These are phyloP conservation scores for Tuber aestivum DNA, from an alignment of 495 filamentous ascomycete species.

Conservation along the genomic window DNA sequence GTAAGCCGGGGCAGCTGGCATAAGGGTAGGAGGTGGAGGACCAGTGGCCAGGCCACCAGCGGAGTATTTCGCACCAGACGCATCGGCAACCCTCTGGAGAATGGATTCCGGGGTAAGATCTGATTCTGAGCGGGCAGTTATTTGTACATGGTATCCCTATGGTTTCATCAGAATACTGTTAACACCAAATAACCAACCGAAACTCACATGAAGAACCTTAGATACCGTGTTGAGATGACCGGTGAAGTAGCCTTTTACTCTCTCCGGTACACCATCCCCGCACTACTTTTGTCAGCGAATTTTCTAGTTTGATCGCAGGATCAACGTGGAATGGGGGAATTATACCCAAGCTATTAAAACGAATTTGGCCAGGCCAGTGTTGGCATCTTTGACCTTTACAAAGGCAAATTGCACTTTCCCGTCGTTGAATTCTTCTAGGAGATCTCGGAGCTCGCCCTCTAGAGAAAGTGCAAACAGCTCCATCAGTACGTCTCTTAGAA, in stretches of 20 bases:
- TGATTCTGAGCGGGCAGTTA: conserved; percentile 83
- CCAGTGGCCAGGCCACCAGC: conserved; percentile 49
- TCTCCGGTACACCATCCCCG: conserved; percentile 94
- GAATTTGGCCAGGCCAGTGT: conserved; percentile 83
- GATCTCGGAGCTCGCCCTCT: conserved; percentile 90
- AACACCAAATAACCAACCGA: conserved; percentile 6
- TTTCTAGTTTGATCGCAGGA: too few relatives aligned
- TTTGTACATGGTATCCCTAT: conserved; percentile 91
- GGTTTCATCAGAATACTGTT: background rate
- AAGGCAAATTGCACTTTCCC: conserved; percentile 95
- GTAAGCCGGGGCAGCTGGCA: conserved; percentile 61
- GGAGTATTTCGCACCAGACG: conserved; percentile 91
- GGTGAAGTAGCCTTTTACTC: conserved; percentile 96
- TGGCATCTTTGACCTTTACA: conserved; percentile 91
- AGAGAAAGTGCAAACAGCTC: conserved; percentile 8
- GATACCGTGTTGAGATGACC: conserved; percentile 83
- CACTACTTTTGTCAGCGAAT: conserved; percentile 49
- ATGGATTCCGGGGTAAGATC: conserved; percentile 84
- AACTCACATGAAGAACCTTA: conserved; percentile 73
- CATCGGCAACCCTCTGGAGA: conserved; percentile 87
- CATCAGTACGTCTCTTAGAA: conserved; percentile 13
- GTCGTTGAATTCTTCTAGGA: conserved; percentile 97
- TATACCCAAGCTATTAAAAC: conserved; percentile 82
- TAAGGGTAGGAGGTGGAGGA: conserved; percentile 51
- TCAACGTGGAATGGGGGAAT: background rate